Percentiles rank a stretch among this genome's conserved stretches.
Evolutionary conservation across 2,329 filamentous ascomycete genomes (phyloP).

Genomic region (Aureobasidium musti): DNA sequence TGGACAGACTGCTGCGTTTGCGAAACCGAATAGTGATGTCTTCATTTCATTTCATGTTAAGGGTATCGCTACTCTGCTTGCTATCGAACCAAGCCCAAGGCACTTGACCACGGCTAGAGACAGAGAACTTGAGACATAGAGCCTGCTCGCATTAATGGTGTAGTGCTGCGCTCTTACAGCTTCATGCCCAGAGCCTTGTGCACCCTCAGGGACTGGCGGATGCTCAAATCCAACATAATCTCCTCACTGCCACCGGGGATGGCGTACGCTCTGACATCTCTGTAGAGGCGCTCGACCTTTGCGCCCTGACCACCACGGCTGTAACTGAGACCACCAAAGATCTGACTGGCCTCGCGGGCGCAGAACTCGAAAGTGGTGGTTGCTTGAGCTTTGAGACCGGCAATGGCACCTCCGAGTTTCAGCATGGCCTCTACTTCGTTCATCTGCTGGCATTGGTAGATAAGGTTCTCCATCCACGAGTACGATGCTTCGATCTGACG

Average conservation of each 20-base stretch:
- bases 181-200: slow-evolving; percentile 95
- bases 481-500: slow-evolving; percentile 97
- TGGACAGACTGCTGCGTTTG: not conserved
- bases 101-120: not conserved
- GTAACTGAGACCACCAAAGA: slow-evolving; percentile 93
- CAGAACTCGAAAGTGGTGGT: slow-evolving; percentile 98
- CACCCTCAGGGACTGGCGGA: slow-evolving; percentile 85
- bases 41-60: slow-evolving; percentile 1
- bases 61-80: not conserved
- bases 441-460: slow-evolving; percentile 94
- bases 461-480: slow-evolving; percentile 92
- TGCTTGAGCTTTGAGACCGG: slow-evolving; percentile 87
- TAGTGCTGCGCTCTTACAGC: slow-evolving; percentile 57
- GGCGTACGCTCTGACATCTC: slow-evolving; percentile 93
- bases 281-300: slow-evolving; percentile 91
- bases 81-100: not conserved
- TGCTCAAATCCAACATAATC: slow-evolving; percentile 97
- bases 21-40: not conserved
- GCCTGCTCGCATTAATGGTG: not conserved
- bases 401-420: slow-evolving; percentile 91
- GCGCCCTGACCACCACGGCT: slow-evolving; percentile 90
- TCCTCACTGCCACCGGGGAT: slow-evolving; percentile 93
- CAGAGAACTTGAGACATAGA: not conserved
- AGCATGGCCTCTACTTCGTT: slow-evolving; percentile 93
- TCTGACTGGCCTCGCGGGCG: slow-evolving; percentile 92